Percentiles rank a stretch among this genome's conserved stretches.
Conservation (phyloP, 1,284 basidiomycete genomes). For the Apiotrichum domesticum region DNA sequence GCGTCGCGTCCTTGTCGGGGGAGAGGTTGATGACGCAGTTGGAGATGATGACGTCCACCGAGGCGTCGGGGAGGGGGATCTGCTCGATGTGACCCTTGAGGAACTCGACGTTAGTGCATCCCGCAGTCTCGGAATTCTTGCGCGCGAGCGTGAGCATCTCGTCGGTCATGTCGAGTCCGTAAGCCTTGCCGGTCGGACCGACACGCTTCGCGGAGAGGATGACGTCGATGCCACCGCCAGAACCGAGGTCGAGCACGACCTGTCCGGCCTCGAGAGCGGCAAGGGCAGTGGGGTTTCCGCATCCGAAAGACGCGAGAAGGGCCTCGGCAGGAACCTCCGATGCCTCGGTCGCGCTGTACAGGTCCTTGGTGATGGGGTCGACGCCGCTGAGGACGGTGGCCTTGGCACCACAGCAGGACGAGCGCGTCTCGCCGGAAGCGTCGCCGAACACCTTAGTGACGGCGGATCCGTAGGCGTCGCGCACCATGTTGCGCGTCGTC, state of each 20-base stretch:
- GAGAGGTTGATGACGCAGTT: slow-evolving; percentile 56
- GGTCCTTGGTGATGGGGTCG: slow-evolving; percentile 18
- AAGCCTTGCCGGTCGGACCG: slow-evolving; percentile 51
- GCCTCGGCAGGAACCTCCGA: slow-evolving; percentile 14
- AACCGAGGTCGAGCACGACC: slow-evolving; percentile 54
- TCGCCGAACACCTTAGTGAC: background rate
- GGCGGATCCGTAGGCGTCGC: slow-evolving; percentile 8
- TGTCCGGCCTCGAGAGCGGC: slow-evolving; percentile 50
- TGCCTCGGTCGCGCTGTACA: slow-evolving; percentile 13
- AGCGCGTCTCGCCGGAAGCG: background rate
- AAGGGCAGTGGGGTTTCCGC: slow-evolving; percentile 21
- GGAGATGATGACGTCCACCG: slow-evolving; percentile 54
- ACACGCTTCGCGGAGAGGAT: slow-evolving; percentile 53
- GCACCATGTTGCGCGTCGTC: slow-evolving; percentile 9
- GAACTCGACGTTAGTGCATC: slow-evolving; percentile 50
- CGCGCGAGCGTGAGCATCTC: slow-evolving; percentile 32
- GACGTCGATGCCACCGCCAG: slow-evolving; percentile 55
- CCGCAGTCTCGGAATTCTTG: slow-evolving; percentile 48
- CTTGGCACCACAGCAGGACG: slow-evolving; percentile 17
- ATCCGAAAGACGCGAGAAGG: slow-evolving; percentile 18
- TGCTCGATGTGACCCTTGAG: slow-evolving; percentile 48
- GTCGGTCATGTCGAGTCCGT: slow-evolving; percentile 54
- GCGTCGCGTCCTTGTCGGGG: slow-evolving; percentile 48
- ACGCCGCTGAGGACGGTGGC: slow-evolving; percentile 5
- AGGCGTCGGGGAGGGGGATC: slow-evolving; percentile 50